A percentile compares a stretch with the other conserved stretches of the same genome.
These are phyloP conservation scores for Aspergillus felis DNA, from an alignment of 2,329 filamentous ascomycete genomes.

Conservation along the genomic window DNA sequence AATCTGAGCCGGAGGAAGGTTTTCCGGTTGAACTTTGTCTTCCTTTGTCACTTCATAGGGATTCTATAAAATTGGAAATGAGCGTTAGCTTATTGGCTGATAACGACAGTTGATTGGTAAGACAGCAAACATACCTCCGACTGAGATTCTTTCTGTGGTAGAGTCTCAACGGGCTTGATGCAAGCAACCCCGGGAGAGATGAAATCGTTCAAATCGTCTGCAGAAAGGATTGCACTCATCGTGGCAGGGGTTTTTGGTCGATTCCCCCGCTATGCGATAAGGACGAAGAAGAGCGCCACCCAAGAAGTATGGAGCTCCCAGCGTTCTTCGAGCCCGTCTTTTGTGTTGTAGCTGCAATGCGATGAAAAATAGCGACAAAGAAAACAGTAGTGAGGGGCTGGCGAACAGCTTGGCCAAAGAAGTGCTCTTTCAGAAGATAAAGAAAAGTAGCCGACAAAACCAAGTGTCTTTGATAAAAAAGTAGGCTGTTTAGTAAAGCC, in stretches of 20 bases:
- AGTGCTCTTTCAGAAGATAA: not conserved
- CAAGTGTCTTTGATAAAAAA: not conserved
- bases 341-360: not conserved
- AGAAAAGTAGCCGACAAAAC: not conserved
- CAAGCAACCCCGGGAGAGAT: constrained; percentile 96
- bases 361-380: not conserved
- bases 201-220: constrained; percentile 97
- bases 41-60: constrained; percentile 89
- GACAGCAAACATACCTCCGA: constrained; percentile 36
- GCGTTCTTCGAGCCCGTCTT: not conserved
- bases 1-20: constrained; percentile 76
- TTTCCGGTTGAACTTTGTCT: constrained; percentile 61
- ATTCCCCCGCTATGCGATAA: constrained; percentile 10
- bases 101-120: constrained; percentile 1
- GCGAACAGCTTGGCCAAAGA: not conserved
- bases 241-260: constrained; percentile 24
- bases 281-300: constrained; percentile 5
- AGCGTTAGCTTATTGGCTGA: constrained; percentile 11
- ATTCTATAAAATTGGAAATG: constrained; percentile 40
- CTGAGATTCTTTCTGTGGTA: constrained; percentile 61
- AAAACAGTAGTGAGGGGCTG: not conserved
- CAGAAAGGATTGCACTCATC: constrained; percentile 97
- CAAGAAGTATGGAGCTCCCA: not conserved
- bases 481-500: not conserved
- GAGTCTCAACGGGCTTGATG: constrained; percentile 93